Conservation (phyloP, 139 green algal genomes). For the Chlorella sp. region DNA sequence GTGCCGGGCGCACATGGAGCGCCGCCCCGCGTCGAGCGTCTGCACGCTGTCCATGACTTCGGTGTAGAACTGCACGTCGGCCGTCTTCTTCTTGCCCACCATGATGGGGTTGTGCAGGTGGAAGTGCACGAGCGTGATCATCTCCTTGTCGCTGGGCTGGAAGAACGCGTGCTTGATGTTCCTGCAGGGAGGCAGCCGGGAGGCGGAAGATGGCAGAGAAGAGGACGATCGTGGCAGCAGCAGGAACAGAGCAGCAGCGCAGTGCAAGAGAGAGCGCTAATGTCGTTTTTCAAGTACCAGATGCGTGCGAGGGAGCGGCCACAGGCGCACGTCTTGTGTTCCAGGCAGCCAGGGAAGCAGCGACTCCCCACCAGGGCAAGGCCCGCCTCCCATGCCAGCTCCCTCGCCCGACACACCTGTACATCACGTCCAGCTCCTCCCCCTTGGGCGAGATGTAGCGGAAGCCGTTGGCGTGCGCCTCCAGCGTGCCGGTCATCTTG, state of each 20-base stretch:
- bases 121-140: conserved; percentile 98
- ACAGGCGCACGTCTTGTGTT: no score
- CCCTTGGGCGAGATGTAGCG: conserved; percentile 84
- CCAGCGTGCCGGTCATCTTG: conserved; percentile 90
- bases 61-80: conserved; percentile 97
- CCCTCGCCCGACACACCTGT: conserved; percentile 29
- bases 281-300: no score
- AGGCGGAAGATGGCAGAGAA: no score
- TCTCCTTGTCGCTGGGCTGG: conserved; percentile 92
- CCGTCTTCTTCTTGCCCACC: conserved; percentile 99
- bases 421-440: conserved; percentile 96
- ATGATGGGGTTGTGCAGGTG: conserved; percentile 99
- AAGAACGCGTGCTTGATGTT: conserved; percentile 99
- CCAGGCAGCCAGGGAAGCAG: no score
- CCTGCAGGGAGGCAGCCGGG: conserved; percentile 42
- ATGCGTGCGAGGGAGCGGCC: no score
- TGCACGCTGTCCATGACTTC: conserved; percentile 96
- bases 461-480: conserved; percentile 97
- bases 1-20: conserved; percentile 42
- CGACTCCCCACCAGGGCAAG: conserved; percentile 6
- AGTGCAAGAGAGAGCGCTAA: no score
- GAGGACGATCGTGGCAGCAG: no score
- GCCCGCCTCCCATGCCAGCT: conserved; percentile 20
- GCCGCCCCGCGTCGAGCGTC: conserved; percentile 84
- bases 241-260: no score